Percentiles rank a stretch among this genome's conserved stretches.
Evolutionary conservation across 2,329 filamentous ascomycete genomes (phyloP).

Genomic region (Penicillium sp.): DNA sequence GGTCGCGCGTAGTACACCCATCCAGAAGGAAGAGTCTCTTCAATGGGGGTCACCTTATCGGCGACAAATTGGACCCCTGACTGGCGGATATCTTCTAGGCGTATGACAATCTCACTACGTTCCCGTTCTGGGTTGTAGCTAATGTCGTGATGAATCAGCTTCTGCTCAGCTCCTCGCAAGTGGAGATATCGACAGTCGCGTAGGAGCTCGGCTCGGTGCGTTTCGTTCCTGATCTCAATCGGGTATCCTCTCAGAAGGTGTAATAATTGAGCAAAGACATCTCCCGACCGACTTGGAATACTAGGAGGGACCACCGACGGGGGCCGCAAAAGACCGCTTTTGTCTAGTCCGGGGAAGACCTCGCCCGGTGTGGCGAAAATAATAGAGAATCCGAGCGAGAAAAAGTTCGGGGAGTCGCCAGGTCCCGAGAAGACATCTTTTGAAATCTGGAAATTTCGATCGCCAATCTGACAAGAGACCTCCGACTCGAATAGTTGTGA

Average conservation of each 20-base stretch:
- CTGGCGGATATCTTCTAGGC: slow-evolving; percentile 83
- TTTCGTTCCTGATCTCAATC: slow-evolving; percentile 68
- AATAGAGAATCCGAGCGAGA: slow-evolving; percentile 81
- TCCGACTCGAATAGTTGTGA: slow-evolving; percentile 87
- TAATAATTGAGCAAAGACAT: slow-evolving; percentile 77
- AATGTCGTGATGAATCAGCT: slow-evolving; percentile 72
- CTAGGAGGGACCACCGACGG: slow-evolving; percentile 80
- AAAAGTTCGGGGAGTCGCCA: slow-evolving; percentile 93
- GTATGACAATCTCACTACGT: slow-evolving; percentile 70
- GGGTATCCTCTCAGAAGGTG: slow-evolving; percentile 81
- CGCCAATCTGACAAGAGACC: slow-evolving; percentile 88
- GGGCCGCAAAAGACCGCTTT: slow-evolving; percentile 74
- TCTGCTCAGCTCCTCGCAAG: slow-evolving; percentile 85
- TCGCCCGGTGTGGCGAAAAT: slow-evolving; percentile 80
- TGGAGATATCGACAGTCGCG: slow-evolving; percentile 90
- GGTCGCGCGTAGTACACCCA: slow-evolving; percentile 80
- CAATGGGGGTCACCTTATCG: slow-evolving; percentile 36
- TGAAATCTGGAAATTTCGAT: slow-evolving; percentile 82
- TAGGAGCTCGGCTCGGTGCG: slow-evolving; percentile 72
- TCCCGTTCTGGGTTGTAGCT: slow-evolving; percentile 67
- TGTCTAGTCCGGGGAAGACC: slow-evolving; percentile 79
- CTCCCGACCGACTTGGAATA: slow-evolving; percentile 76
- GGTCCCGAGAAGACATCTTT: slow-evolving; percentile 80
- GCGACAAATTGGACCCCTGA: slow-evolving; percentile 68
- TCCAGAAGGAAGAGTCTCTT: slow-evolving; percentile 30